Evolutionary conservation across 2,329 filamentous ascomycete genomes (phyloP), one percentile per base, ranked within the genome.

Genomic region (Pseudogymnoascus sp.): DNA sequence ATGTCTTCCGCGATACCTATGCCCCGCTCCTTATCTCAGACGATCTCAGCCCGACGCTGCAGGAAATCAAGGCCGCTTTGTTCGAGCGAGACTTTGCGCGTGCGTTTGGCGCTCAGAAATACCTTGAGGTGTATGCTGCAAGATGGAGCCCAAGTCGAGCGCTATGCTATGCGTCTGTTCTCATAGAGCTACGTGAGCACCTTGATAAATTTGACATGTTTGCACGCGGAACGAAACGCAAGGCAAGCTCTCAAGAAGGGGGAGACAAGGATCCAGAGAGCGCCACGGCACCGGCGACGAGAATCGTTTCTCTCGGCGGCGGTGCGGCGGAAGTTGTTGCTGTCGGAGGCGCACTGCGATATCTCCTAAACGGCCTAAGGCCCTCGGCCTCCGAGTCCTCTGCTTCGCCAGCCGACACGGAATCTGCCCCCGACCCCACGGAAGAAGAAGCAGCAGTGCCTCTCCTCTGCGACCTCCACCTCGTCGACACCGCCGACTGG

Each of bases 81-180:
- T 97, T 88, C 72, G 86, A 89, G 63, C 84, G 94, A 33, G 90
- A 97, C 72, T 97, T 97, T 74, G 80, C 80, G 10, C 76, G 79
- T 13, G 93, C 93, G 0, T 99, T 97, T 75, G 85, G 85, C 0
- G 80, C 79, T 50, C 80, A 84, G 61, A 84, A 88, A 47, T 83
- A 87, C 68, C 80, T 97, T 15, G 84, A 88, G 64, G 89, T 88
- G 8, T 99, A 99, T 77, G 90, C 91, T 7, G 84, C 90, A 60
- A 79, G 94, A 68, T 99, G 93, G 92, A 96, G 92, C 74, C 90
- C 93, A 1, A 88, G 89, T 60, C 81, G 94, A 60, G 89, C 92
- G 0, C 76, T 97, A 60, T 90, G 87, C 65, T 97, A 97, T 74
- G 78, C 84, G n/a, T 71, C 75, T 2, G 74, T 86, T n/a, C 72